Percentiles rank a stretch among this genome's conserved stretches.
phyloP scores from a whole-genome alignment of 1,284 basidiomycete species.

The Ganoderma lingzhi region DNA sequence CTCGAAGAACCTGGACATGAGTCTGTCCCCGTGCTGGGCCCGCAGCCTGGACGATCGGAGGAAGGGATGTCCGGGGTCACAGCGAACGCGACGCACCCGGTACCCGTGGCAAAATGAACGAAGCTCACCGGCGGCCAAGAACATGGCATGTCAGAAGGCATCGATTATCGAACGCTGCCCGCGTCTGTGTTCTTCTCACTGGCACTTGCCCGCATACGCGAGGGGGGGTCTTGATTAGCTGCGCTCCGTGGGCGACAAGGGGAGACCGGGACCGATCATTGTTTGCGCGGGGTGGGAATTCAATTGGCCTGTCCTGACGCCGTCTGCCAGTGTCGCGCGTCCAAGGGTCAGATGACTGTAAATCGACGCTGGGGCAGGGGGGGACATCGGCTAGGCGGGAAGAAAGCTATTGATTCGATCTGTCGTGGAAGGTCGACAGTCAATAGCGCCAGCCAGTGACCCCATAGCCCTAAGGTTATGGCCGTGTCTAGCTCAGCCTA shows the following conservation, averaged over 20 bases:
- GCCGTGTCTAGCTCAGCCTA: neutral
- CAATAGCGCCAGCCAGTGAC: neutral
- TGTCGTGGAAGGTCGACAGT: neutral
- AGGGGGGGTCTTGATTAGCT: neutral
- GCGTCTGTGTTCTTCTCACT: neutral
- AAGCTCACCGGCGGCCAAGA: neutral
- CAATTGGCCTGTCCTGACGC: too few relatives aligned
- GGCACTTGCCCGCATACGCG: neutral
- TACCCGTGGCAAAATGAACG: neutral
- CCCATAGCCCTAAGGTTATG: neutral
- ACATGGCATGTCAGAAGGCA: neutral
- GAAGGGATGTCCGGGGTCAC: constrained; percentile 24
- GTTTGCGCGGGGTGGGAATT: neutral
- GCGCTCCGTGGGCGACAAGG: neutral
- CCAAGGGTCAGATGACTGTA: neutral
- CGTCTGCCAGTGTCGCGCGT: neutral
- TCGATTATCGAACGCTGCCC: neutral
- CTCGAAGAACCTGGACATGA: neutral
- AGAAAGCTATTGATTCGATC: neutral
- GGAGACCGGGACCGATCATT: neutral
- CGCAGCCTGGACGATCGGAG: neutral
- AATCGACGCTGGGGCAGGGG: neutral
- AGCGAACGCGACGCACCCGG: neutral
- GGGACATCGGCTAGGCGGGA: neutral
- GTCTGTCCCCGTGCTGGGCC: neutral